Conservation (phyloP, 495 filamentous ascomycete species). For the Aspergillus ostianus region DNA sequence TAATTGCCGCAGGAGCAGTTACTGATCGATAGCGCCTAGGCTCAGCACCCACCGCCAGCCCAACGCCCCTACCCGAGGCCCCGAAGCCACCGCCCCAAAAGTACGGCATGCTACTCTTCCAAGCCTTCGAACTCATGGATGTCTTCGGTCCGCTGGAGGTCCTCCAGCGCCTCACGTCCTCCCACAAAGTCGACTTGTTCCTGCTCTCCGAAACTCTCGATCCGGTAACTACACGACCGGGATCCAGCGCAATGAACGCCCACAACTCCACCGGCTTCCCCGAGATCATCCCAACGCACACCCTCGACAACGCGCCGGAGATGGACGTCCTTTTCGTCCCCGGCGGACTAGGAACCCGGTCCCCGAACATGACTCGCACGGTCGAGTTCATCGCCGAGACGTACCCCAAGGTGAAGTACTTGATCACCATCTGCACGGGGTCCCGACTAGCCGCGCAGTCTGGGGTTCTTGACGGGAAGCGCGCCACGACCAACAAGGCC, state of each 20-base stretch:
- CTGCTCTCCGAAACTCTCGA: slow-evolving; percentile 5
- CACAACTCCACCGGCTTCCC: slow-evolving; percentile 30
- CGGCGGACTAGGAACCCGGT: slow-evolving; percentile 56
- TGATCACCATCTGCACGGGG: slow-evolving; percentile 64
- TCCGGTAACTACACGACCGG: background rate
- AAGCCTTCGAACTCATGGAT: slow-evolving; percentile 8
- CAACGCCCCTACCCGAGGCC: background rate
- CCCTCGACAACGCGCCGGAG: slow-evolving; percentile 39
- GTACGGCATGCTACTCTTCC: slow-evolving; percentile 11
- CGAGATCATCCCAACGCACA: slow-evolving; percentile 60
- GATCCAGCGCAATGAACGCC: background rate
- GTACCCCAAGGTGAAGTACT: slow-evolving; percentile 47
- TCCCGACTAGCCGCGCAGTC: slow-evolving; percentile 48
- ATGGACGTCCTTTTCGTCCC: slow-evolving; percentile 67
- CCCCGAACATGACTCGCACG: slow-evolving; percentile 22
- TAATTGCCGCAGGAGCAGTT: background rate
- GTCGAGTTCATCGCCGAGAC: slow-evolving; percentile 44
- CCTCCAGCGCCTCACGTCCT: slow-evolving; percentile 1
- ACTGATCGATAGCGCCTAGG: background rate
- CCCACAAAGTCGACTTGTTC: slow-evolving; percentile 4
- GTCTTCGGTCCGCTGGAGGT: slow-evolving; percentile 16
- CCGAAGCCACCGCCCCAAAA: background rate
- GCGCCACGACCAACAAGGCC: slow-evolving; percentile 54
- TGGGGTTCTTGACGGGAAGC: slow-evolving; percentile 54
- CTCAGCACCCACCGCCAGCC: background rate